Percentiles rank a stretch among this genome's conserved stretches.
Evolutionary conservation across 139 green algal genomes (phyloP).

Genomic region (Picochlorum costavermella): DNA sequence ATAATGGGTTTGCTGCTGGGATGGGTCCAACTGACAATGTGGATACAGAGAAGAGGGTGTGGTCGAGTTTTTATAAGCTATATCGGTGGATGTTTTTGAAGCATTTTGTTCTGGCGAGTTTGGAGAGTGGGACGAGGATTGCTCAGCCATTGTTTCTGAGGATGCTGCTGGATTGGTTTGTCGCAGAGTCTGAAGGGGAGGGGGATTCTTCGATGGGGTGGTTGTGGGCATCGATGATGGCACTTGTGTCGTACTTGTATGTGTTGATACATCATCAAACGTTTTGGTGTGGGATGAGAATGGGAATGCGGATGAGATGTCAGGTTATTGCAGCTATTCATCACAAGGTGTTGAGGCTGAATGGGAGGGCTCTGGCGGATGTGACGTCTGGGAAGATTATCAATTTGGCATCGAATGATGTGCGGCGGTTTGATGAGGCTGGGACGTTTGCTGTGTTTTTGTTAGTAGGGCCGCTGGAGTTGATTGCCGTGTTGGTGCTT

Average conservation of each 20-base stretch:
- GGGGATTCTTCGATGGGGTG: slow-evolving; percentile 39
- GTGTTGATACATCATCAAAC: slow-evolving; percentile 67
- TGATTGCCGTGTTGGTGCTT: slow-evolving; percentile 59
- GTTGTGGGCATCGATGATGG: slow-evolving; percentile 54
- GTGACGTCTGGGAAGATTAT: slow-evolving; percentile 38
- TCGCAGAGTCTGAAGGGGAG: background rate
- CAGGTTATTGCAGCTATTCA: slow-evolving; percentile 38
- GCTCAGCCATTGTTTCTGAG: slow-evolving; percentile 53
- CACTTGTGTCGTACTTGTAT: slow-evolving; percentile 36
- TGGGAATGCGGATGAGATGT: slow-evolving; percentile 59
- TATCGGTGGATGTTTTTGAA: slow-evolving; percentile 32
- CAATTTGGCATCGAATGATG: slow-evolving; percentile 53
- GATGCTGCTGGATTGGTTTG: slow-evolving; percentile 59
- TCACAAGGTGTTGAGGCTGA: slow-evolving; percentile 59
- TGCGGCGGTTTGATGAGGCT: slow-evolving; percentile 66
- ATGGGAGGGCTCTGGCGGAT: slow-evolving; percentile 45
- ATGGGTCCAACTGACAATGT: background rate
- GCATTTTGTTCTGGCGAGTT: slow-evolving; percentile 41
- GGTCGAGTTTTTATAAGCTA: slow-evolving; percentile 33
- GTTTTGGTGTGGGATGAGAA: slow-evolving; percentile 45
- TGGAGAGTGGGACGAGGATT: slow-evolving; percentile 48
- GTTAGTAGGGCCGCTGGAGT: slow-evolving; percentile 44
- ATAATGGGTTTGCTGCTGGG: slow-evolving; percentile 38
- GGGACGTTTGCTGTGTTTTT: slow-evolving; percentile 59
- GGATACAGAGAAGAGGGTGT: slow-evolving; percentile 3